Evolutionary conservation across 371 early-diverging fungal species (phyloP).

Genomic region (Quaeritorhiza haematococci): DNA sequence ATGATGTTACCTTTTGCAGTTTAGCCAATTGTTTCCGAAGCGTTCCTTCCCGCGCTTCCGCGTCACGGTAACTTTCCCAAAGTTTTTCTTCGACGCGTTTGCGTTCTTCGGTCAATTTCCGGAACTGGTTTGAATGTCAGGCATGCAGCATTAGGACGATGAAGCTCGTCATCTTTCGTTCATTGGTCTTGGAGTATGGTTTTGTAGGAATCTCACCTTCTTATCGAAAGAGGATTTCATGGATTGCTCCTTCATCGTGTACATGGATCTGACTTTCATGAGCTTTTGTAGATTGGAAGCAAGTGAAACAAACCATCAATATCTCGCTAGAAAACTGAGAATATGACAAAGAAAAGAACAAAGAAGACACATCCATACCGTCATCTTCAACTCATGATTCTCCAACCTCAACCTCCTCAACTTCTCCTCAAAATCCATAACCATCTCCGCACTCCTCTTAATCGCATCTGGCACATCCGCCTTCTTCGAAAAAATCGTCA

Average conservation of each 20-base stretch:
- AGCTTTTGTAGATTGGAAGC: conserved; percentile 15
- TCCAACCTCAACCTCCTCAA: conserved; percentile 32
- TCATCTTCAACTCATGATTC: conserved; percentile 48
- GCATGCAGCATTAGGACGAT: background rate
- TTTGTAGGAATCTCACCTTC: conserved; percentile 23
- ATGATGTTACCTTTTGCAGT: conserved; percentile 30
- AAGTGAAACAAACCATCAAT: background rate
- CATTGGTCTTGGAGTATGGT: background rate
- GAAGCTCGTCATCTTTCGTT: background rate
- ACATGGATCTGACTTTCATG: conserved; percentile 48
- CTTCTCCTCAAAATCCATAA: conserved; percentile 39
- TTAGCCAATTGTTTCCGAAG: conserved; percentile 39
- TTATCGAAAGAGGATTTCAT: conserved; percentile 35
- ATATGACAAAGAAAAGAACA: background rate
- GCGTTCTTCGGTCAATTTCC: conserved; percentile 40
- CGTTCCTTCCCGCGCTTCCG: conserved; percentile 44
- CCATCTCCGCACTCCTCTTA: conserved; percentile 23
- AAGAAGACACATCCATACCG: conserved; percentile 21
- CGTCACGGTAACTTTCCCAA: conserved; percentile 50
- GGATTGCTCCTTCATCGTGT: conserved; percentile 44
- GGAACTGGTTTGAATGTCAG: conserved; percentile 20
- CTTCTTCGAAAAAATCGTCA: conserved; percentile 27
- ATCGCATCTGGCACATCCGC: conserved; percentile 31
- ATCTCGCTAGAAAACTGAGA: background rate
- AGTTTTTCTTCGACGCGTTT: conserved; percentile 50